Percentiles rank a stretch among this genome's conserved stretches.
Evolutionary conservation across 768 basidiomycete genomes (phyloP).

Genomic region (Inosperma sp.): DNA sequence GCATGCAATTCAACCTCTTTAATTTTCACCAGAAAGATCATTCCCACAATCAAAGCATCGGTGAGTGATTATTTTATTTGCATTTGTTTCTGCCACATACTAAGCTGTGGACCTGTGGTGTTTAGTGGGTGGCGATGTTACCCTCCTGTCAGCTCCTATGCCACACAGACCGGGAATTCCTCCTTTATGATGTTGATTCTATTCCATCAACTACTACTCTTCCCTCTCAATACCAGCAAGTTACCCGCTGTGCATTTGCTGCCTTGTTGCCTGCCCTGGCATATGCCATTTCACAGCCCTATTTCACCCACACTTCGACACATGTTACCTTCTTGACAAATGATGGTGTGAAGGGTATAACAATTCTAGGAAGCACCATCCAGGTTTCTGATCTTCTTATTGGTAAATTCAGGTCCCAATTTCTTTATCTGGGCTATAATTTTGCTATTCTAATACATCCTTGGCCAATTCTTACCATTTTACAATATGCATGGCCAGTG

Average conservation of each 20-base stretch:
- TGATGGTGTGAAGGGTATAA: not conserved
- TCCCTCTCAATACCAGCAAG: not conserved
- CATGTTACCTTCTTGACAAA: not conserved
- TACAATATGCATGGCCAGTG: too few relatives aligned
- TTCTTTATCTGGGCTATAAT: too few relatives aligned
- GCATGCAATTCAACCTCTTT: not conserved
- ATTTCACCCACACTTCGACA: not conserved
- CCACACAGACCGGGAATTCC: not conserved
- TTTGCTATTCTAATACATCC: too few relatives aligned
- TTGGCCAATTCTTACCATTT: too few relatives aligned
- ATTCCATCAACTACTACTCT: not conserved
- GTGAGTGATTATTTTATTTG: not conserved
- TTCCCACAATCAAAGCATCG: not conserved
- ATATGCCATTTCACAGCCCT: not conserved
- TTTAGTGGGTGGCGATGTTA: not conserved
- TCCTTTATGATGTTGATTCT: not conserved
- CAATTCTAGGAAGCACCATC: too few relatives aligned
- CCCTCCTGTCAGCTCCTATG: not conserved
- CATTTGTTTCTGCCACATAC: not conserved
- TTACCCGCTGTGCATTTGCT: not conserved
- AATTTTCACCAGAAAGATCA: not conserved
- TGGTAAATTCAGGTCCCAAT: too few relatives aligned
- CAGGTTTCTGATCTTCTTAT: too few relatives aligned
- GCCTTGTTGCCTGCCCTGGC: not conserved
- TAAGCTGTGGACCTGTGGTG: too few relatives aligned